These are phyloP conservation scores for Lecanoromycetidae sp. DNA, from an alignment of 2,329 filamentous ascomycete genomes.

Conservation along the genomic window DNA sequence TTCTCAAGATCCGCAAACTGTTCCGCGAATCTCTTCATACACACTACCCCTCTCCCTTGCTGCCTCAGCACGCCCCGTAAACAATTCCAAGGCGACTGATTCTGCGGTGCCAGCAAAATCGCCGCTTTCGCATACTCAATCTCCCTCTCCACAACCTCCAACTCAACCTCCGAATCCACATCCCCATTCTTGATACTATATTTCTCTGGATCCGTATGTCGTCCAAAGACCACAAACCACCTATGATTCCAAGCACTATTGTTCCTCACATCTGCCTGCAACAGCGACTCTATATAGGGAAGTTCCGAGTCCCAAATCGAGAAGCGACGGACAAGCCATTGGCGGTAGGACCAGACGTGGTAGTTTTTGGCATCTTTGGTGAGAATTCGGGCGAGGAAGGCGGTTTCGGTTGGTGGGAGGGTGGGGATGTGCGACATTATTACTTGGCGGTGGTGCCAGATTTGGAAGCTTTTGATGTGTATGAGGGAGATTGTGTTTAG, in stretches of 20 bases:
- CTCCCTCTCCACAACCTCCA: conserved; percentile 59
- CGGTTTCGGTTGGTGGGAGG: conserved; percentile 54
- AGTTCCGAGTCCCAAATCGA: conserved; percentile 54
- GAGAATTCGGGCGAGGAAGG: conserved; percentile 72
- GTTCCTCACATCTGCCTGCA: conserved; percentile 75
- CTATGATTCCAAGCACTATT: conserved; percentile 97
- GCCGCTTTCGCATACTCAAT: conserved; percentile 60
- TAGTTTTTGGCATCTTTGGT: conserved; percentile 89
- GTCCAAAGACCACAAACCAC: conserved; percentile 75
- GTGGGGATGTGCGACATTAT: conserved; percentile 43
- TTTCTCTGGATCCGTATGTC: conserved; percentile 28
- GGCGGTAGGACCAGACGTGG: conserved; percentile 93
- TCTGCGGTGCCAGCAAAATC: conserved; percentile 74
- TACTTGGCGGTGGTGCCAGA: conserved; percentile 60
- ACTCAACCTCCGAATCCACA: conserved; percentile 39
- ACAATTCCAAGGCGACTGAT: conserved; percentile 91
- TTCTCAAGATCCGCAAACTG: conserved; percentile 41
- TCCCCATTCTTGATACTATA: conserved; percentile 27
- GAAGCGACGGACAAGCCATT: conserved; percentile 59
- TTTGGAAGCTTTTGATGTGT: conserved; percentile 97
- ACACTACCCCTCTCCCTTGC: conserved; percentile 39
- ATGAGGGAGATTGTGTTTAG: conserved; percentile 61
- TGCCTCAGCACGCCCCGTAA: conserved; percentile 63
- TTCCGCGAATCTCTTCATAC: conserved; percentile 42
- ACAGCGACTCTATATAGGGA: conserved; percentile 55